A percentile compares a stretch with the other conserved stretches of the same genome.
Evolutionary conservation across 768 basidiomycete genomes (phyloP).

Genomic region (Suillus subalutaceus): DNA sequence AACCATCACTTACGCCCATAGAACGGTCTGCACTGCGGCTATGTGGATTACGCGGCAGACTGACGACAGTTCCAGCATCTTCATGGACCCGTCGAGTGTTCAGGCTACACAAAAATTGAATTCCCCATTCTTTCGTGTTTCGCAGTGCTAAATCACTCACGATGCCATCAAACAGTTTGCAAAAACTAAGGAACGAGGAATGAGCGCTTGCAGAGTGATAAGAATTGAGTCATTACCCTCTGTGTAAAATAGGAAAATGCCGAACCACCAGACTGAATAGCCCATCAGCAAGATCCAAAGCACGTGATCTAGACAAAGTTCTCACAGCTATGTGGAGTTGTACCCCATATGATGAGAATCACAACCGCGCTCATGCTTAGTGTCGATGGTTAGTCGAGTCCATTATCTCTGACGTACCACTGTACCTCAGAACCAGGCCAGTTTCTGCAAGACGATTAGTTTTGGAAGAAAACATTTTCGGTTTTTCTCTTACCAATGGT

Average conservation of each 20-base stretch:
- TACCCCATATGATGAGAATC: not conserved
- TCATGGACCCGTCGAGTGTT: constrained; percentile 4
- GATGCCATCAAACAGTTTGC: not conserved
- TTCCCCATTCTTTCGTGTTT: too few relatives aligned
- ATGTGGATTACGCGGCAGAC: not conserved
- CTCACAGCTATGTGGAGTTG: constrained; percentile 3
- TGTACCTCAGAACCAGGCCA: not conserved
- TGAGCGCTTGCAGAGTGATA: not conserved
- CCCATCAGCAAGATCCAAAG: not conserved
- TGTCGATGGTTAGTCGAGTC: not conserved
- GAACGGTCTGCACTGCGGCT: not conserved
- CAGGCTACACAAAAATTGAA: not conserved
- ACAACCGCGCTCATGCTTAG: constrained; percentile 3
- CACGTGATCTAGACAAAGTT: not conserved
- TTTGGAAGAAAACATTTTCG: not conserved
- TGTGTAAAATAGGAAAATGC: constrained; percentile 1
- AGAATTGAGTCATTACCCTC: not conserved
- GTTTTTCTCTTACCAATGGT: constrained; percentile 5
- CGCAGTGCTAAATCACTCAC: not conserved
- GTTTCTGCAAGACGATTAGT: not conserved
- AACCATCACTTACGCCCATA: not conserved
- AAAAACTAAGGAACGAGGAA: not conserved
- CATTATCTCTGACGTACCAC: not conserved
- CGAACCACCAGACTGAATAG: constrained; percentile 5
- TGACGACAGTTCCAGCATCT: not conserved